Evolutionary conservation across 805 yeast genomes (phyloP), one percentile per base, ranked within the genome.

Genomic region (Candida alai): DNA sequence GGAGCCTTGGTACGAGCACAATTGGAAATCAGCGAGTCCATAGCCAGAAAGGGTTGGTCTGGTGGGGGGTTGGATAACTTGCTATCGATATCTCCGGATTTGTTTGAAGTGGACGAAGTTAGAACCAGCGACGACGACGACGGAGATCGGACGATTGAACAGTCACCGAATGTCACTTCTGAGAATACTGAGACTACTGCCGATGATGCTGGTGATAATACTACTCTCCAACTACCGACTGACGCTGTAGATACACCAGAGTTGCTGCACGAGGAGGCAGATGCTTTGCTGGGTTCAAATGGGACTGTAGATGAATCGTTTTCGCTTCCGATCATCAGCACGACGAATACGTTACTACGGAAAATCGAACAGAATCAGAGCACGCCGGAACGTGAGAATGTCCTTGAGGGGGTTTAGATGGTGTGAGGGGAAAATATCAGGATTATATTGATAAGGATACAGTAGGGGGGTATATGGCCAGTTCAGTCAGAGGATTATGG

Each of bases 51-150:
- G 51, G 93, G 94, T 4, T 80, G 88, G 85, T 72, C 82, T 4
- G 95, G 94, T 10, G 93, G 90, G 18, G 95, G 95, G 0, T 60
- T 87, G 21, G 95, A 86, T 49, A 79, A 73, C 17, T 60, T 84
- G 34, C 61, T 84, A 16, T 64, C 76, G 2, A 64, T 71, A 21
- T 77, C 84, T 24, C 81, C 83, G 1, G 93, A 83, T 52, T 36
- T 58, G 16, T 57, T 59, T 37, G 58, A 52, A n/a, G 31, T 35
- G 3, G 34, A 33, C 14, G 24, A 24, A 5, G 17, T 16, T 15
- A 10, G 8, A 2, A 24, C 19, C n/a, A 68, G 54, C 17, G 63
- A 58, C 13, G 56, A 52, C 9, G 43, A 35, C n/a, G 47, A n/a
- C n/a, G n/a, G n/a, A n/a, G n/a, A n/a, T n/a, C n/a, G n/a, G n/a